Base-by-base conservation (phyloP, 352 stramenopile genomes). In the Phytophthora cryptogea region DNA sequence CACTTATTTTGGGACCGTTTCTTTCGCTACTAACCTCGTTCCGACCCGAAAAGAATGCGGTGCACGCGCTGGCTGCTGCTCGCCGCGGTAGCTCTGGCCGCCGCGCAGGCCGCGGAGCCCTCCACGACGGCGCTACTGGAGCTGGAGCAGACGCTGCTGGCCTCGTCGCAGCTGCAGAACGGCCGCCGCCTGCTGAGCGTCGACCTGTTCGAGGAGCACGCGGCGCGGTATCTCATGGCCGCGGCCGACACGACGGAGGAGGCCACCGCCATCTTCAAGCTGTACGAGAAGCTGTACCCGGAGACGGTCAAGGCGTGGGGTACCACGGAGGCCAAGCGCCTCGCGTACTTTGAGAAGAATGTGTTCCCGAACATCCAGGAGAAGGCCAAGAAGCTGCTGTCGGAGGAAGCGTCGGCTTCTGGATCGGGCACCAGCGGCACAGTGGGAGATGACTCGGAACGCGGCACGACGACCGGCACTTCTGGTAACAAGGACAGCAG, bases 261-360 rank as follows among this genome's bases (percentile, higher is more conserved):
- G 54, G 76, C 70, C 11, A 54, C 72, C 37, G 52, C 80, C 30
- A 56, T 91, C 7, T 91, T 88, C 61, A 79, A 86, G 47, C 63
- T 91, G 32, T 91, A 88, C 72, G 77, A 83, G 59, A 74, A 72
- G 36, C 53, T 89, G 17, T 74, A 86, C 51, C 63, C 70, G 11
- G 56, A 58, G 33, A 30, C 67, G 27, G 79, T 85, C 16, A 61
- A 58, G 14, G 63, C 66, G 35, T 86, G 72, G 75, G 79, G 79
- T 27, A 41, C 49, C 11, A 82, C 73, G n/a, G 37, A 71, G 36
- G 54, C 52, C 10, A 65, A 49, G 35, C 79, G 87, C 66, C 80
- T 85, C 51, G 64, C 82, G 11, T 66, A 71, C 57, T 91, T 91
- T 48, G 83, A 88, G 66, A 62, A 69, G 33, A 86, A 82, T 14